phyloP scores from a whole-genome alignment of 2,329 filamentous ascomycete genomes.

The Cephalotrichum gorgonifer region DNA sequence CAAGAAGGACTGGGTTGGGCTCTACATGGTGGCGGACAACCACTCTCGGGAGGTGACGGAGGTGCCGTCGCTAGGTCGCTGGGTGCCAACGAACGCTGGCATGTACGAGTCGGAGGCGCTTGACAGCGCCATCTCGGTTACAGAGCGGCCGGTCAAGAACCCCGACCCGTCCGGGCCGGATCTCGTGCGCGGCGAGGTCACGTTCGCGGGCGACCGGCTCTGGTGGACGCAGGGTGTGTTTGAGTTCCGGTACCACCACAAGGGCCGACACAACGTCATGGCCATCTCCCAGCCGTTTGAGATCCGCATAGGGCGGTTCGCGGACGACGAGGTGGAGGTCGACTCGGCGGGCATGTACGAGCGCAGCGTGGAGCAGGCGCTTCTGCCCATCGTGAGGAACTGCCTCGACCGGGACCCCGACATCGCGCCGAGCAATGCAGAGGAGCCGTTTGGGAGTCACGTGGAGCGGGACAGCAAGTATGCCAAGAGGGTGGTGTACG shows the following conservation, averaged over 20 bases:
- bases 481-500: slow-evolving; percentile 82
- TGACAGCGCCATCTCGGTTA: slow-evolving; percentile 65
- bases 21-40: slow-evolving; percentile 96
- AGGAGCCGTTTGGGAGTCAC: slow-evolving; percentile 75
- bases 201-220: slow-evolving; percentile 85
- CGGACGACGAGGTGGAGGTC: slow-evolving; percentile 58
- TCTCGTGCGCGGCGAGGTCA: slow-evolving; percentile 67
- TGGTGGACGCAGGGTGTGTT: slow-evolving; percentile 97
- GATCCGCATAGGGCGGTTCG: slow-evolving; percentile 72
- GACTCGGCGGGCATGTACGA: slow-evolving; percentile 47
- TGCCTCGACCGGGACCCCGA: slow-evolving; percentile 89
- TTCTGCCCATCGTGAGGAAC: slow-evolving; percentile 78
- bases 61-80: slow-evolving; percentile 77
- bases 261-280: slow-evolving; percentile 87
- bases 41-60: slow-evolving; percentile 74
- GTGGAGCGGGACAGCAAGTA: slow-evolving; percentile 86
- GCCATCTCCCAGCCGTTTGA: slow-evolving; percentile 89
- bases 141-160: slow-evolving; percentile 51
- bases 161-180: slow-evolving; percentile 35
- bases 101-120: slow-evolving; percentile 66
- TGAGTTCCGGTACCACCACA: slow-evolving; percentile 94
- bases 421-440: slow-evolving; percentile 69
- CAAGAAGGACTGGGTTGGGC: slow-evolving; percentile 87
- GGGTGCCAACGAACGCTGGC: slow-evolving; percentile 71
- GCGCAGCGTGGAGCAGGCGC: slow-evolving; percentile 60